phyloP scores from a whole-genome alignment of 257 asterid species.

The Nicotiana tomentosiformis region DNA sequence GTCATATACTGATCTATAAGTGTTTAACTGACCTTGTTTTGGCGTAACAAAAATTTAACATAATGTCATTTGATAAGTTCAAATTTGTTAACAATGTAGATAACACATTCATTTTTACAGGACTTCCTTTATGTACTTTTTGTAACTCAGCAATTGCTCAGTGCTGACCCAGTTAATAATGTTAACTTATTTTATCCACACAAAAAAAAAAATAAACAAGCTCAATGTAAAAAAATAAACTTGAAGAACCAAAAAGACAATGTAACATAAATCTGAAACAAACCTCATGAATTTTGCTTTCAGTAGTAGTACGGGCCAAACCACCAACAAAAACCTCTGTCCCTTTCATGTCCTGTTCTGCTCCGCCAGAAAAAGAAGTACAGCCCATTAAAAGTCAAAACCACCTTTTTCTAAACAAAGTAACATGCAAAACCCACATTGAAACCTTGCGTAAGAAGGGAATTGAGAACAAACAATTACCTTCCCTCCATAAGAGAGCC shows the following conservation, averaged over 20 bases:
- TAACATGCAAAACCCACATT: not conserved
- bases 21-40: not conserved
- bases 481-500: not conserved
- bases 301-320: slow-evolving; percentile 50
- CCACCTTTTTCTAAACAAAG: not conserved
- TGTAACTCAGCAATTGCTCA: not conserved
- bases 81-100: not conserved
- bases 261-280: slow-evolving; percentile 3
- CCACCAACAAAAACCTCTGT: slow-evolving; percentile 89
- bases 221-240: not conserved
- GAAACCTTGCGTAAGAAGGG: not conserved
- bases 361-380: not conserved
- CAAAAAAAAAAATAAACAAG: not conserved
- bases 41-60: not conserved
- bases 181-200: slow-evolving; percentile 1
- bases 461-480: not conserved
- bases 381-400: not conserved
- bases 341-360: slow-evolving; percentile 37
- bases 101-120: not conserved
- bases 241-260: not conserved
- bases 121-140: not conserved
- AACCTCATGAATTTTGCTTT: slow-evolving; percentile 63
- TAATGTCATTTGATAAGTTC: not conserved
- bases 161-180: not conserved
- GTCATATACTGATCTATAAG: not conserved